Conservation (phyloP, 805 yeast genomes). For the Saturnispora sanitii region DNA sequence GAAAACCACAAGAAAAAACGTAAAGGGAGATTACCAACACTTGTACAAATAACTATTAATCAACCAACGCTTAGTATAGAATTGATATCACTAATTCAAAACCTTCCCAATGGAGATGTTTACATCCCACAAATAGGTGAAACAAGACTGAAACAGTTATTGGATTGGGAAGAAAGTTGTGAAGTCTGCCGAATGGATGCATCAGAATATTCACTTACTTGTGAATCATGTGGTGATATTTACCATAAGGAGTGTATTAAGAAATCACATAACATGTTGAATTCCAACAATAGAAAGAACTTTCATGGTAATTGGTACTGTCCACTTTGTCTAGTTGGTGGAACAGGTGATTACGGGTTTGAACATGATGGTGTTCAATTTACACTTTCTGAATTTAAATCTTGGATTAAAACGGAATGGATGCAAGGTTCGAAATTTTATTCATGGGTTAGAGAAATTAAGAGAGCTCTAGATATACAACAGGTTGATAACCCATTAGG, state of each 20-base stretch:
- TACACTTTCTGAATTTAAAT: constrained; percentile 43
- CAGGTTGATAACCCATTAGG: background rate
- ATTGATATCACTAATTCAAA: background rate
- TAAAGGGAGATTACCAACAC: background rate
- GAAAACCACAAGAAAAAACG: background rate
- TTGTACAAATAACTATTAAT: background rate
- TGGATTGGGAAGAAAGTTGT: constrained; percentile 16
- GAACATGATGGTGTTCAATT: constrained; percentile 53
- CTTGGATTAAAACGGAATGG: constrained; percentile 20
- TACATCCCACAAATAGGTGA: background rate
- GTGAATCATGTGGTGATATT: constrained; percentile 66
- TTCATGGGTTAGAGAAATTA: constrained; percentile 2
- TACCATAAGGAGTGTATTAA: constrained; percentile 60
- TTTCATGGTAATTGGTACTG: constrained; percentile 72
- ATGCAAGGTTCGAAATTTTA: background rate
- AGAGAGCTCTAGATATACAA: background rate
- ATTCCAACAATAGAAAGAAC: constrained; percentile 32
- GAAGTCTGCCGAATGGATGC: constrained; percentile 37
- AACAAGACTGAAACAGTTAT: background rate
- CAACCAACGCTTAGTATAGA: background rate
- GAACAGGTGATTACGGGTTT: constrained; percentile 54
- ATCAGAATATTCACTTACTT: constrained; percentile 41
- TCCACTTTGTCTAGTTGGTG: constrained; percentile 70
- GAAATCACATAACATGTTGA: background rate
- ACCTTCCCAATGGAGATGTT: background rate